Conservation (phyloP, 2,329 filamentous ascomycete species). For the Zymoseptoria crescenta region DNA sequence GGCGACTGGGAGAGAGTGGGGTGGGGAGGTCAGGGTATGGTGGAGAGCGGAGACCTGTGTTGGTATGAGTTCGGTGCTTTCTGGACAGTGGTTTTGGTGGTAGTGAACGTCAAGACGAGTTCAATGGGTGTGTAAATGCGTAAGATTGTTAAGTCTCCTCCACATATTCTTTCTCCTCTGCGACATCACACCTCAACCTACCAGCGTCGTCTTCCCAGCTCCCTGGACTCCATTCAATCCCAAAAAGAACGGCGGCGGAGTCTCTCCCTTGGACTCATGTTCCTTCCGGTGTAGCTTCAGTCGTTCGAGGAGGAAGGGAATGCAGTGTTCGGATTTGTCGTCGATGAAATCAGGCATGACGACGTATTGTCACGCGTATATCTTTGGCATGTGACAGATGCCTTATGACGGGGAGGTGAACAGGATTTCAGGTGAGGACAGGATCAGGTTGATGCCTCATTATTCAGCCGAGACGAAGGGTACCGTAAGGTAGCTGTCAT, state of each 20-base stretch:
- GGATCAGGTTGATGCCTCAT: neutral
- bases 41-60: conserved; percentile 55
- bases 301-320: conserved; percentile 64
- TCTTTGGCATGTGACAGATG: conserved; percentile 13
- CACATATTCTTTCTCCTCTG: neutral
- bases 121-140: neutral
- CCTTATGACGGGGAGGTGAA: neutral
- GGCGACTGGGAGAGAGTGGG: conserved; percentile 55
- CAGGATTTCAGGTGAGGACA: neutral
- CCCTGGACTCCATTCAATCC: conserved; percentile 90
- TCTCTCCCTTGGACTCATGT: conserved; percentile 29
- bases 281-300: conserved; percentile 45
- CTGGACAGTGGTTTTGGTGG: neutral
- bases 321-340: conserved; percentile 70
- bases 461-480: neutral
- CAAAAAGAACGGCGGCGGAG: conserved; percentile 64
- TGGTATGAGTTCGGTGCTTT: neutral
- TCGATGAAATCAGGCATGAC: conserved; percentile 53
- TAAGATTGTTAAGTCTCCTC: neutral
- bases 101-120: neutral
- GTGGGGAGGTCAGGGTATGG: conserved; percentile 49
- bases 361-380: neutral
- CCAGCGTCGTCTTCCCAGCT: conserved; percentile 84
- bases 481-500: neutral
- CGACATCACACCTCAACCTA: conserved; percentile 28